A percentile compares a stretch with the other conserved stretches of the same genome.
Evolutionary conservation across 768 basidiomycete species (phyloP).

Genomic region (Phanerodontia chrysosporium): DNA sequence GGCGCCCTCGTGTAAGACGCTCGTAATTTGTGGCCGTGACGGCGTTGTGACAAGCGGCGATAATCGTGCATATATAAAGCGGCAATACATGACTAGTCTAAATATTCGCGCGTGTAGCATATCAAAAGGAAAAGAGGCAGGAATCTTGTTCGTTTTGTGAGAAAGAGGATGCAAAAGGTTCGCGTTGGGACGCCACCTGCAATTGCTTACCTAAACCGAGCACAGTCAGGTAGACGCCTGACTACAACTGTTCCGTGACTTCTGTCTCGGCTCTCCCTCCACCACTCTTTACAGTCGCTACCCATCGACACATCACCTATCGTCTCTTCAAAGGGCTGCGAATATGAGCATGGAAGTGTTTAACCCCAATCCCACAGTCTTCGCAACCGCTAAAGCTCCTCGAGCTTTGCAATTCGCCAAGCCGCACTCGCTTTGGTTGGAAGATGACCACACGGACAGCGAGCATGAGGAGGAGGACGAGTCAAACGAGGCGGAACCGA

Average conservation of each 20-base stretch:
- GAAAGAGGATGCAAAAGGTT: too few species aligned
- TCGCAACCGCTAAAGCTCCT: slow-evolving; percentile 46
- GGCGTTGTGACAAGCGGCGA: not conserved
- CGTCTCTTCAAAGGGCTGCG: too few species aligned
- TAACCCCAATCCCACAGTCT: slow-evolving; percentile 90
- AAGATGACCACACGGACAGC: slow-evolving; percentile 24
- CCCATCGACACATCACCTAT: too few species aligned
- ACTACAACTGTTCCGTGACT: too few species aligned
- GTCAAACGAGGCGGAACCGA: slow-evolving; percentile 50
- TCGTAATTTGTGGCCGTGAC: not conserved
- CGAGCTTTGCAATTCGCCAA: slow-evolving; percentile 36
- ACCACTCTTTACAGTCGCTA: too few species aligned
- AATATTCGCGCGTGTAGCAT: too few species aligned
- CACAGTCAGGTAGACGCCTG: not conserved
- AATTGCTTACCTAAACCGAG: not conserved
- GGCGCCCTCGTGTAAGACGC: not conserved
- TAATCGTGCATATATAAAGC: not conserved
- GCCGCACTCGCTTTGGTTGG: slow-evolving; percentile 55
- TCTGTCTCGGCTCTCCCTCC: too few species aligned
- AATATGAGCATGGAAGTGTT: slow-evolving; percentile 51
- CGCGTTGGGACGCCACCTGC: not conserved
- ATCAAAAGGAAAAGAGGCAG: not conserved
- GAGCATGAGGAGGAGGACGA: slow-evolving; percentile 33
- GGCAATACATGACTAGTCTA: too few species aligned
- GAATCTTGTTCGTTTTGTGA: not conserved